These are phyloP conservation scores for Pythium periplocum DNA, from an alignment of 352 stramenopile genomes.

Conservation along the genomic window DNA sequence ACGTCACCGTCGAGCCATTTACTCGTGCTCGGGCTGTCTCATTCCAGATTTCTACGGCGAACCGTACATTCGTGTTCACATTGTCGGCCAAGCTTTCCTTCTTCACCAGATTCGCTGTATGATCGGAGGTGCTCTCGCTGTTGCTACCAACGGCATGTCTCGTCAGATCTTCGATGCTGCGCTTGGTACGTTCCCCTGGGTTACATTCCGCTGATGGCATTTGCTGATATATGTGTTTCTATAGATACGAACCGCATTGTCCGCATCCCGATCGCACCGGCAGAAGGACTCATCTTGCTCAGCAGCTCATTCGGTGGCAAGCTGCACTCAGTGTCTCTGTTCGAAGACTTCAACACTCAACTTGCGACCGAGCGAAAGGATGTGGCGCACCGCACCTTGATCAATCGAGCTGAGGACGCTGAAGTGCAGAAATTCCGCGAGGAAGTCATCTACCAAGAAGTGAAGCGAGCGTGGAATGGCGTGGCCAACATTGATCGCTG, in stretches of 20 bases:
- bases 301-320: constrained; percentile 80
- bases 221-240: constrained; percentile 9
- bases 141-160: constrained; percentile 73
- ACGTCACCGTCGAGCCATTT: constrained; percentile 72
- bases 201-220: constrained; percentile 1
- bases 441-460: constrained; percentile 69
- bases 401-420: constrained; percentile 39
- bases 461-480: constrained; percentile 43
- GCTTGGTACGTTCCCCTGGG: constrained; percentile 32
- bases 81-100: constrained; percentile 81
- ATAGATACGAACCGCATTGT: constrained; percentile 73
- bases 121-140: constrained; percentile 79
- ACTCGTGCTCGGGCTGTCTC: constrained; percentile 63
- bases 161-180: constrained; percentile 60
- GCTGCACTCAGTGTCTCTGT: constrained; percentile 71
- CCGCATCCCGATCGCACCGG: constrained; percentile 82
- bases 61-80: constrained; percentile 67
- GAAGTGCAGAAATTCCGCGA: constrained; percentile 63
- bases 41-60: constrained; percentile 55
- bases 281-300: constrained; percentile 83
- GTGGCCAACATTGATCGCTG: constrained; percentile 49
- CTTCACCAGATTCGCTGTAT: constrained; percentile 91
- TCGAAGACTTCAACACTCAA: constrained; percentile 57
- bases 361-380: constrained; percentile 49
- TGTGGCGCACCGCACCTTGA: constrained; percentile 52